These are phyloP conservation scores for Vicia sativa DNA, from an alignment of 306 rosid species.

Conservation along the genomic window DNA sequence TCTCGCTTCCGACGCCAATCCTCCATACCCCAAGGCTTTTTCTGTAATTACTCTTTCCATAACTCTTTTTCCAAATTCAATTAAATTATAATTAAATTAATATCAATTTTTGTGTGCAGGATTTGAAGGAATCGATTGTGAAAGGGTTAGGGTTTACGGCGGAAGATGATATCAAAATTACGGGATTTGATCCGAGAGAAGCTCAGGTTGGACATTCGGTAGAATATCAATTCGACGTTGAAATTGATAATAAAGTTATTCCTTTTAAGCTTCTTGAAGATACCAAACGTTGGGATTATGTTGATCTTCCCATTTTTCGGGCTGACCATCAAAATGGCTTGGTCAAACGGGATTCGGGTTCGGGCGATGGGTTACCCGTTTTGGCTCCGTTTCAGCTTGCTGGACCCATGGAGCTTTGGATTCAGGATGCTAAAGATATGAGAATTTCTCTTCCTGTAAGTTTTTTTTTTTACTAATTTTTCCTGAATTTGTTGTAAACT, in stretches of 20 bases:
- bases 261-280: conserved; percentile 92
- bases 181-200: conserved; percentile 79
- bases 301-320: conserved; percentile 79
- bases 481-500: not conserved
- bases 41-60: conserved; percentile 54
- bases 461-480: not conserved
- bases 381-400: conserved; percentile 94
- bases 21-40: conserved; percentile 64
- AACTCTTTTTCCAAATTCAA: not conserved
- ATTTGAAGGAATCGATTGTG: conserved; percentile 77
- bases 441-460: conserved; percentile 85
- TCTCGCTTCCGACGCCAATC: conserved; percentile 40
- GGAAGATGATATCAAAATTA: conserved; percentile 71
- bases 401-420: conserved; percentile 98
- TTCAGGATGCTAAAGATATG: conserved; percentile 86
- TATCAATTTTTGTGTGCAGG: conserved; percentile 44
- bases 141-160: conserved; percentile 71
- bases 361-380: conserved; percentile 56
- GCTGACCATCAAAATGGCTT: conserved; percentile 52
- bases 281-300: conserved; percentile 80
- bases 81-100: not conserved
- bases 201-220: conserved; percentile 86
- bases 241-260: conserved; percentile 67
- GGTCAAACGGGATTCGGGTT: conserved; percentile 45
- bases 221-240: conserved; percentile 78